Evolutionary conservation across 495 filamentous ascomycete genomes (phyloP).

Genomic region (Barbatosphaeria neglecta): DNA sequence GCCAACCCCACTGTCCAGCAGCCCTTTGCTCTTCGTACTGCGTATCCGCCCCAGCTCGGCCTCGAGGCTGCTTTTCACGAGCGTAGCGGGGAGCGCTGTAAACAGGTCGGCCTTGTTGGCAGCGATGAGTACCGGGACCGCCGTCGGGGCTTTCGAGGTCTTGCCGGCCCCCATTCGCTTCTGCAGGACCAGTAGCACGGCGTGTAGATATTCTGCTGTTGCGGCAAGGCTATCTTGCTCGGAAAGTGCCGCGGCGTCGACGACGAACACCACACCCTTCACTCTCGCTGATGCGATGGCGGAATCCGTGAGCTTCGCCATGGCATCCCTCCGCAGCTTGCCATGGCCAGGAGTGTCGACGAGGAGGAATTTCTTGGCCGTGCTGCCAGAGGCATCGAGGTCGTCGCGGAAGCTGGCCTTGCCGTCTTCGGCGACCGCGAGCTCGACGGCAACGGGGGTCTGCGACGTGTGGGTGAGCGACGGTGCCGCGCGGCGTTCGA

Average conservation of each 20-base stretch:
- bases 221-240: constrained; percentile 31
- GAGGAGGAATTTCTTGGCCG: constrained; percentile 59
- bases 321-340: constrained; percentile 57
- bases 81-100: constrained; percentile 70
- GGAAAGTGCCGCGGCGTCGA: constrained; percentile 67
- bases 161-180: constrained; percentile 46
- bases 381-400: constrained; percentile 33
- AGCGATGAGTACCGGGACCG: constrained; percentile 67
- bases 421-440: constrained; percentile 52
- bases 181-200: constrained; percentile 71
- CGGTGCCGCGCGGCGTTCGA: constrained; percentile 30
- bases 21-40: constrained; percentile 61
- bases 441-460: constrained; percentile 56
- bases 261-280: constrained; percentile 72
- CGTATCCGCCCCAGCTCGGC: constrained; percentile 72
- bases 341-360: constrained; percentile 90
- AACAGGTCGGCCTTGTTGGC: constrained; percentile 96
- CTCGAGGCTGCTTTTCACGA: constrained; percentile 69
- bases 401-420: constrained; percentile 50
- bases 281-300: constrained; percentile 31
- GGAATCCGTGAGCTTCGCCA: background rate
- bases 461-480: constrained; percentile 76
- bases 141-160: constrained; percentile 45
- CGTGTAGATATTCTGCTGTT: constrained; percentile 59
- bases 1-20: constrained; percentile 63